Evolutionary conservation across 2,329 filamentous ascomycete species (phyloP), one percentile per base, ranked within the genome.

Genomic region (Cladosporium oxysporum): DNA sequence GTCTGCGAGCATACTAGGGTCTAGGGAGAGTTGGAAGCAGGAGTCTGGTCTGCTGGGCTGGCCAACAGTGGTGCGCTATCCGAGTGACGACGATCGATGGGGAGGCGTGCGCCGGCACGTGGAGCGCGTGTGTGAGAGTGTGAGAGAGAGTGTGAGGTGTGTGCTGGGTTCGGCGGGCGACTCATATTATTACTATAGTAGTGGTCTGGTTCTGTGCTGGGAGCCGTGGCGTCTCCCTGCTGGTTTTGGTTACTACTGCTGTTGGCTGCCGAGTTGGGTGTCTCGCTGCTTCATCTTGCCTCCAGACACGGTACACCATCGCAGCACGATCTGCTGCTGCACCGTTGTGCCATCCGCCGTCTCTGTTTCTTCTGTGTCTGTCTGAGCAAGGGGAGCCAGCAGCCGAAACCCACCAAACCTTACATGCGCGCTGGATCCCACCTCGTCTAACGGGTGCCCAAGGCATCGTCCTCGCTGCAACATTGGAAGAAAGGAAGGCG

Each of bases 321-420:
- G 41, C 41, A 47, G 41, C 41, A 47, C 41, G 41, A 47, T 47
- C 41, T 47, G 41, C 41, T 55, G 52, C 52, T 21, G 31, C 52
- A 33, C 52, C 52, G 52, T 55, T 55, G 41, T 12, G 29, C 26
- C 52, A 55, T 33, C 52, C 16, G 31, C 52, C 26, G 28, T 23
- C 41, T 47, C 41, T 47, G 41, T 47, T 5, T 47, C 41, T 47
- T 47, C 41, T 47, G 41, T 47, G 41, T n/a, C 58, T 62, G 59
- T 63, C 61, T 57, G 61, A 63, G 61, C 61, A 63, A 63, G 61
- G 59, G 61, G 61, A 63, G 35, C 49, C 28, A n/a, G 28, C 52
- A 55, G 28, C 60, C 60, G 60, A 62, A 41, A 62, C 60, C 47
- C 53, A 16, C 12, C 29, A 21, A 53, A 55, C 47, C 60, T 62